phyloP scores from a whole-genome alignment of 2,329 filamentous ascomycete genomes.

The Talaromyces sp. region DNA sequence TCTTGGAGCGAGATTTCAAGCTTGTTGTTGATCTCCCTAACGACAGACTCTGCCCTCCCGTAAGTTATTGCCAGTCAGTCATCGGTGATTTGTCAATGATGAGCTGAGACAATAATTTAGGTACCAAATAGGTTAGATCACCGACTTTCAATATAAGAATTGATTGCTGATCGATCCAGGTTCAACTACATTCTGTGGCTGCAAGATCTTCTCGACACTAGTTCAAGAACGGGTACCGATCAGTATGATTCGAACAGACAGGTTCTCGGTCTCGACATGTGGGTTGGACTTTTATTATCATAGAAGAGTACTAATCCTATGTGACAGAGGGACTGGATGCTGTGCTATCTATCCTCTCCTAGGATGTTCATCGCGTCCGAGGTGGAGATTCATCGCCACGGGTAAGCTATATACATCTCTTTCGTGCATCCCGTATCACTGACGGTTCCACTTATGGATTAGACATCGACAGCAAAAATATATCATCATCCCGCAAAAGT shows the following conservation, averaged over 20 bases:
- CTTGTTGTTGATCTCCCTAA: conserved; percentile 67
- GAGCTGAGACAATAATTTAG: conserved; percentile 23
- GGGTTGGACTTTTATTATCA: conserved; percentile 18
- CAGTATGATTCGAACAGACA: conserved; percentile 54
- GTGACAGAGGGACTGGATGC: conserved; percentile 71
- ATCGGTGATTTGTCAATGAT: no score
- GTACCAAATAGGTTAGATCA: conserved; percentile 44
- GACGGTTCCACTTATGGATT: not conserved
- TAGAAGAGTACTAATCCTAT: not conserved
- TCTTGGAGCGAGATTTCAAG: conserved; percentile 72
- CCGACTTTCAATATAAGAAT: not conserved
- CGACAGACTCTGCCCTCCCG: conserved; percentile 81
- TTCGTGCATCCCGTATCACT: not conserved
- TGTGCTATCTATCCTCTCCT: conserved; percentile 89
- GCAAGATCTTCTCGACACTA: conserved; percentile 73
- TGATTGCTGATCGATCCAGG: conserved; percentile 45
- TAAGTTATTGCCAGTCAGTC: conserved; percentile 38
- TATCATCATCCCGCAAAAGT: conserved; percentile 65
- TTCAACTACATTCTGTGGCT: conserved; percentile 92
- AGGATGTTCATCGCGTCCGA: conserved; percentile 62
- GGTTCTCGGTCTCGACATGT: conserved; percentile 73
- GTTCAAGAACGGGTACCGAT: conserved; percentile 46
- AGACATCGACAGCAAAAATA: conserved; percentile 72
- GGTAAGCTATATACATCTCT: conserved; percentile 34
- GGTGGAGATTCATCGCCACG: conserved; percentile 71